A percentile compares a stretch with the other conserved stretches of the same genome.
These are phyloP conservation scores for Candida freyschussii DNA, from an alignment of 1,139 yeast species.

Conservation along the genomic window DNA sequence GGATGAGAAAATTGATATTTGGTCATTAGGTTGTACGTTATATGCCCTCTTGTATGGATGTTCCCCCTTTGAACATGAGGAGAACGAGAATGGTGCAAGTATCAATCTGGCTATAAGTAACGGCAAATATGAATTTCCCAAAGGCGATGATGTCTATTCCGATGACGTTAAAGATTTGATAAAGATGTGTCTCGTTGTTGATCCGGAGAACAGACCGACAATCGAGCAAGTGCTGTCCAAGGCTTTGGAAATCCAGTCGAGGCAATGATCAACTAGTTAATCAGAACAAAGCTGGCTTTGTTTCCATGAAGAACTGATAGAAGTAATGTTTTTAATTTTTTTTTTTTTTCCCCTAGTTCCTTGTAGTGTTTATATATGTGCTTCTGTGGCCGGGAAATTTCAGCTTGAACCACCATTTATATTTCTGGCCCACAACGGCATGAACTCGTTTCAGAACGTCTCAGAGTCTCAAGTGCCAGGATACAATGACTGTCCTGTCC, in stretches of 20 bases:
- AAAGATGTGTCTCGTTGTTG: slow-evolving; percentile 52
- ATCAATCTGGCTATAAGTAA: slow-evolving; percentile 69
- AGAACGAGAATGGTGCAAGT: slow-evolving; percentile 77
- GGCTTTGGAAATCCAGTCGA: slow-evolving; percentile 35
- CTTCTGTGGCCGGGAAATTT: too few species aligned
- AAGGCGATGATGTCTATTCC: slow-evolving; percentile 45
- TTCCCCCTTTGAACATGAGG: slow-evolving; percentile 86
- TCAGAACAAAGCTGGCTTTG: too few species aligned
- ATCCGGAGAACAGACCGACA: slow-evolving; percentile 56
- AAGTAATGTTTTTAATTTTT: too few species aligned
- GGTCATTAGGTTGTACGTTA: slow-evolving; percentile 86
- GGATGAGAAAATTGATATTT: slow-evolving; percentile 75
- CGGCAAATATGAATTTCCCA: slow-evolving; percentile 66
- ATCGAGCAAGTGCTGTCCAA: slow-evolving; percentile 52
- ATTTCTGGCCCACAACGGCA: too few species aligned
- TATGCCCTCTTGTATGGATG: slow-evolving; percentile 73
- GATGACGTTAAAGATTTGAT: slow-evolving; percentile 53
- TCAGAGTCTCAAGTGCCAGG: slow-evolving; percentile 25
- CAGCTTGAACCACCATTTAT: too few species aligned
- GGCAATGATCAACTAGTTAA: neutral
- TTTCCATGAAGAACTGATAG: too few species aligned
- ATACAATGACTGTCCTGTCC: slow-evolving; percentile 26
- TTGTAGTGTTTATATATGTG: too few species aligned
- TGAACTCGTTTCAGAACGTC: slow-evolving; percentile 25
- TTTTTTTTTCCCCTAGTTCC: too few species aligned